A percentile compares a stretch with the other conserved stretches of the same genome.
phyloP scores from a whole-genome alignment of 495 filamentous ascomycete genomes.

The Darksidea phi region DNA sequence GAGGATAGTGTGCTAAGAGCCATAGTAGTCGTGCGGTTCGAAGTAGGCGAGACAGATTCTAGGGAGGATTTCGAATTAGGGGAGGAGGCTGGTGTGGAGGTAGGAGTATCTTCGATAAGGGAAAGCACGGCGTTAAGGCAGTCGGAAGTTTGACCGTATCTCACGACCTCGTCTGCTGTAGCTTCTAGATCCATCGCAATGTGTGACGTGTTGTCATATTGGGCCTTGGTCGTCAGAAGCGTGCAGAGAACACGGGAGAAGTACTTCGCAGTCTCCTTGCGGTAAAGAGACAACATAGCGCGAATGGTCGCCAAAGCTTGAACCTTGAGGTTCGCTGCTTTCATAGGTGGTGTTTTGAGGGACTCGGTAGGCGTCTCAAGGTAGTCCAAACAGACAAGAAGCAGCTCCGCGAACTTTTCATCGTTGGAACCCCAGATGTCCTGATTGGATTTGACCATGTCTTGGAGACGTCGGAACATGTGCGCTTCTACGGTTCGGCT shows the following conservation, averaged over 20 bases:
- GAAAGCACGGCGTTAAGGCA: constrained; percentile 55
- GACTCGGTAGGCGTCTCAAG: constrained; percentile 53
- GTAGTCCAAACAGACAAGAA: constrained; percentile 71
- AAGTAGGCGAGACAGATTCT: constrained; percentile 2
- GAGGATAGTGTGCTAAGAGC: constrained; percentile 30
- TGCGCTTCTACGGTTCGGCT: constrained; percentile 74
- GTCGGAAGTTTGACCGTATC: constrained; percentile 47
- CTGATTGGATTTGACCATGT: constrained; percentile 67
- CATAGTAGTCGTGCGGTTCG: constrained; percentile 32
- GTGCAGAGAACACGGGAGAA: constrained; percentile 65
- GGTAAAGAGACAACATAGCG: constrained; percentile 67
- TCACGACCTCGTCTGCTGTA: constrained; percentile 55
- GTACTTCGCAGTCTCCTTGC: constrained; percentile 62
- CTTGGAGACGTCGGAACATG: constrained; percentile 84
- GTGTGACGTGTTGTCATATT: constrained; percentile 55
- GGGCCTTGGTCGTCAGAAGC: constrained; percentile 62
- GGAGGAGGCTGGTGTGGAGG: constrained; percentile 14
- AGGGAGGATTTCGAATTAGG: constrained; percentile 19
- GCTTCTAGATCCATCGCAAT: constrained; percentile 59
- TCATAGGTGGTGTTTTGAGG: constrained; percentile 48
- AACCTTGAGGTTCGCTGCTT: constrained; percentile 72
- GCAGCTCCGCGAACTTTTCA: constrained; percentile 66
- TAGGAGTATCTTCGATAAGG: constrained; percentile 42
- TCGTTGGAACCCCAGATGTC: constrained; percentile 55
- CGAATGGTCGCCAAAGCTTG: constrained; percentile 81